phyloP scores from a whole-genome alignment of 2,329 filamentous ascomycete genomes.

The Fusarium tjaetaba region DNA sequence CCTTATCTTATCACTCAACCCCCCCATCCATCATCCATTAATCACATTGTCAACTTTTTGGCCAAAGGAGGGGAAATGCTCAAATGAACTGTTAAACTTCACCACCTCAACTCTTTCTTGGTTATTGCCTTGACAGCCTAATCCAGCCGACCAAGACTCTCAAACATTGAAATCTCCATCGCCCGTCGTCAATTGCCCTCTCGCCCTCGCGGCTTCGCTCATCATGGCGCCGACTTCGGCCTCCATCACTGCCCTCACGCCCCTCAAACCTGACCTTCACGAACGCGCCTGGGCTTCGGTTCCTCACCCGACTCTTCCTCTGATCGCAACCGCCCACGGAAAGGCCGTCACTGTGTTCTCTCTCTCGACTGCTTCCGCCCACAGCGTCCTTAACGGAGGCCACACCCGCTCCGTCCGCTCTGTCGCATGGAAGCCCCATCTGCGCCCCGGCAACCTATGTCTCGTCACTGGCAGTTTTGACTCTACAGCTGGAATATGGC shows the following conservation, averaged over 20 bases:
- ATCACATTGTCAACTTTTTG: conserved; percentile 29
- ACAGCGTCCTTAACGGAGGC: conserved; percentile 83
- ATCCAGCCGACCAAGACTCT: background rate
- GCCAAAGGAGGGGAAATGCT: conserved; percentile 24
- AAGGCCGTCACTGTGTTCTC: conserved; percentile 92
- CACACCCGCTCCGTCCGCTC: conserved; percentile 91
- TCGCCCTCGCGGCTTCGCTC: background rate
- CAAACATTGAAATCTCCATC: background rate
- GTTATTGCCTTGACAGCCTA: background rate
- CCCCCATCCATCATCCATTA: background rate
- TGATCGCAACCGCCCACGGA: conserved; percentile 88
- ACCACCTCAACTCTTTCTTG: background rate
- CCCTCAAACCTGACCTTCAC: conserved; percentile 66
- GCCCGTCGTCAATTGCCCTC: background rate
- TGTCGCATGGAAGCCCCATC: conserved; percentile 85
- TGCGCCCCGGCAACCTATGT: conserved; percentile 70
- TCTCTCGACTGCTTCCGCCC: conserved; percentile 79
- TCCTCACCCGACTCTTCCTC: conserved; percentile 86
- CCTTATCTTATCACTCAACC: conserved; percentile 40
- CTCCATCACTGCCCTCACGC: conserved; percentile 57
- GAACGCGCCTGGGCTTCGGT: conserved; percentile 86
- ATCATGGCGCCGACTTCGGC: conserved; percentile 44
- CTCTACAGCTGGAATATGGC: conserved; percentile 87
- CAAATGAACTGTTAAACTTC: conserved; percentile 4
- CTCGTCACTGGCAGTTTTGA: conserved; percentile 95